Percentiles rank a stretch among this genome's conserved stretches.
These are phyloP conservation scores for Teratosphaeria nubilosa DNA, from an alignment of 2,329 filamentous ascomycete species.

Conservation along the genomic window DNA sequence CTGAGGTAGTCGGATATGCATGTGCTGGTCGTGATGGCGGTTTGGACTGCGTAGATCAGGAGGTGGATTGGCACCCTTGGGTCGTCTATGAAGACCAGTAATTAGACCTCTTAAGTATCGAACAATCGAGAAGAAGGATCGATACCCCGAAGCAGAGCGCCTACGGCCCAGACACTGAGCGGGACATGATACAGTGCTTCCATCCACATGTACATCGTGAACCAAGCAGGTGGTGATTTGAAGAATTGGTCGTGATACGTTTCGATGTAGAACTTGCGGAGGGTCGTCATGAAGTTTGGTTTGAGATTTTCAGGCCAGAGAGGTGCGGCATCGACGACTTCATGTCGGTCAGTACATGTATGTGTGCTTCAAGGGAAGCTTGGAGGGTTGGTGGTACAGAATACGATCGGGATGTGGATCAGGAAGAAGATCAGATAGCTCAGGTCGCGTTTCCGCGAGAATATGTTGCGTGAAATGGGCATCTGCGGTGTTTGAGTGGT, in stretches of 20 bases:
- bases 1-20: conserved; percentile 52
- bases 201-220: conserved; percentile 46
- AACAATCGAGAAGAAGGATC: conserved; percentile 6
- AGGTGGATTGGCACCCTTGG: conserved; percentile 50
- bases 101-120: neutral
- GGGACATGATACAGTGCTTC: conserved; percentile 54
- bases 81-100: conserved; percentile 34
- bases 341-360: neutral
- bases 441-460: conserved; percentile 34
- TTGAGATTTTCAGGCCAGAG: conserved; percentile 46
- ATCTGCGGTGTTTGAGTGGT: conserved; percentile 3
- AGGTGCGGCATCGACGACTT: conserved; percentile 52
- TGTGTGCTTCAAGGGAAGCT: neutral
- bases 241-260: conserved; percentile 58
- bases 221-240: conserved; percentile 48
- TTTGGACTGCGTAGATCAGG: conserved; percentile 49
- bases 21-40: conserved; percentile 51
- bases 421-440: conserved; percentile 51
- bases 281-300: conserved; percentile 37
- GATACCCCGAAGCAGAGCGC: conserved; percentile 44
- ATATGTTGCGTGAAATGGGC: conserved; percentile 6
- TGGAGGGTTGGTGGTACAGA: conserved; percentile 35
- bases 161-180: conserved; percentile 49
- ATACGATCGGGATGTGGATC: conserved; percentile 51
- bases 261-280: conserved; percentile 49